Evolutionary conservation across 106 monocot species (phyloP).

Genomic region (Phalaenopsis equestris): DNA sequence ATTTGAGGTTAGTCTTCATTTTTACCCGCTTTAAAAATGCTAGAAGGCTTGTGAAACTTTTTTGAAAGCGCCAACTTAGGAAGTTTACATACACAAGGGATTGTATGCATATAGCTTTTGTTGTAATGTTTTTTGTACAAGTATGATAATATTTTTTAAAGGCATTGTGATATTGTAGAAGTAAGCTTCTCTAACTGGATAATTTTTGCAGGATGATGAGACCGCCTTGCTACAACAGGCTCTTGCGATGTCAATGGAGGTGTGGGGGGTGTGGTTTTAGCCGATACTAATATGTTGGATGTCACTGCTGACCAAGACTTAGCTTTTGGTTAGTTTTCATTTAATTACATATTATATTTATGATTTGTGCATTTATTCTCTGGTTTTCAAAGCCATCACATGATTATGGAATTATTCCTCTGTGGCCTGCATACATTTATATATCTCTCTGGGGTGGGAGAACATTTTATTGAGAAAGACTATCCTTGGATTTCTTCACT

Average conservation of each 20-base stretch:
- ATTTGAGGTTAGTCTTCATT: too few species aligned
- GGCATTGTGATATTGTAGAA: background rate
- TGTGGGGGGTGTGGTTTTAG: conserved; percentile 16
- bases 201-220: conserved; percentile 55
- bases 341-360: background rate
- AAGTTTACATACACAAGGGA: background rate
- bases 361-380: background rate
- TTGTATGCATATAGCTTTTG: background rate
- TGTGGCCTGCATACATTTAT: background rate
- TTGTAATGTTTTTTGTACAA: background rate
- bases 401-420: background rate
- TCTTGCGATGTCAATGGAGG: conserved; percentile 85
- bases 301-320: conserved; percentile 42
- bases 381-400: background rate
- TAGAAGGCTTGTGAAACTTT: background rate
- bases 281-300: conserved; percentile 55
- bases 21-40: too few species aligned
- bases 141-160: background rate
- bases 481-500: background rate
- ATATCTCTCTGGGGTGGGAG: background rate
- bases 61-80: background rate
- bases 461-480: background rate
- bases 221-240: conserved; percentile 65
- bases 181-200: background rate
- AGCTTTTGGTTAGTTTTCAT: conserved; percentile 47